These are phyloP conservation scores for Cordyceps pruinosa DNA, from an alignment of 2,329 filamentous ascomycete species.

Conservation along the genomic window DNA sequence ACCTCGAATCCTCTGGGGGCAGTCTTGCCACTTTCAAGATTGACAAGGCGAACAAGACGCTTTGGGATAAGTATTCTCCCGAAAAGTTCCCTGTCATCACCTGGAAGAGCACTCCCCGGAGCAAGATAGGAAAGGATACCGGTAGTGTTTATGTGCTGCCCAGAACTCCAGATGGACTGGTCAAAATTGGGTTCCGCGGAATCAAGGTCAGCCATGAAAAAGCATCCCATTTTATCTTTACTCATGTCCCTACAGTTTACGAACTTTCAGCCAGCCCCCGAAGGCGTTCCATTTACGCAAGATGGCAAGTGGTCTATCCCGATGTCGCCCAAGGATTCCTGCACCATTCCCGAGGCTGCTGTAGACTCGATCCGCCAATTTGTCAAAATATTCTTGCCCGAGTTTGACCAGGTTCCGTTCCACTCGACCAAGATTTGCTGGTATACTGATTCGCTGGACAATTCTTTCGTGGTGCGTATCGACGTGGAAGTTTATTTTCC, in stretches of 20 bases:
- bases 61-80: conserved; percentile 28
- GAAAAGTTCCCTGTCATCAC: conserved; percentile 26
- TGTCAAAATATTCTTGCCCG: conserved; percentile 22
- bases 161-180: conserved; percentile 20
- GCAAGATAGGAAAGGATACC: conserved; percentile 22
- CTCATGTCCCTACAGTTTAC: conserved; percentile 20
- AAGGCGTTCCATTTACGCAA: conserved; percentile 22
- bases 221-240: background rate
- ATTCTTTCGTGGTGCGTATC: conserved; percentile 22
- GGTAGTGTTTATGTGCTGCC: conserved; percentile 25
- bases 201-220: conserved; percentile 18
- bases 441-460: conserved; percentile 30
- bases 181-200: conserved; percentile 25
- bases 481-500: background rate
- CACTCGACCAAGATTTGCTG: conserved; percentile 26
- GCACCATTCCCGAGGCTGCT: conserved; percentile 18
- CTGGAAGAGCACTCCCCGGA: conserved; percentile 25
- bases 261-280: conserved; percentile 25
- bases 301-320: conserved; percentile 27
- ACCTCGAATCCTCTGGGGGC: conserved; percentile 24
- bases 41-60: conserved; percentile 15
- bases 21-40: conserved; percentile 25
- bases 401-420: conserved; percentile 21
- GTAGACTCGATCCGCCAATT: conserved; percentile 18
- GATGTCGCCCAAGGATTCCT: conserved; percentile 19